Base-by-base conservation (phyloP, 129 eudicot genomes). In the Tagetes patula region DNA sequence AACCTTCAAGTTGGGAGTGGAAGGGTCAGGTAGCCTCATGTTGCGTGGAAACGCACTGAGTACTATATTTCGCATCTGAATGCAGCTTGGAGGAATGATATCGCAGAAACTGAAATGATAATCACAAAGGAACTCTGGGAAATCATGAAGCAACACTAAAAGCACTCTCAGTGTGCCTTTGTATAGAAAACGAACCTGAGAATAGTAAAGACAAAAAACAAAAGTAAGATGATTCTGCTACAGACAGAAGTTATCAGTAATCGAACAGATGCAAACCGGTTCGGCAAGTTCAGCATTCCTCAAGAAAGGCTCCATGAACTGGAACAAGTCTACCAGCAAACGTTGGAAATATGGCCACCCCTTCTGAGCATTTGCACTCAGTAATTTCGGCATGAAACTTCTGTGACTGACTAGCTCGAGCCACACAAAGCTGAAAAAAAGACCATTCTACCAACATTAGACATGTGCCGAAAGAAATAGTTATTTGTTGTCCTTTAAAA, bases 41-140 rank as follows among this genome's bases (percentile, higher is more conserved):
- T 91, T 95, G 69, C 91, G 91, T 10, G 99, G 99, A 84, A 95
- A 95, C 5, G 99, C 99, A 73, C 99, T 95, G 62, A 95, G 96
- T 65, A 95, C 85, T 41, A 95, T 95, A 79, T 91, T 95, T 30
- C 99, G 79, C 97, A 95, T 90, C 81, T 95, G 99, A 82, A 95
- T 95, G 82, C 99, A 95, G 80, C 99, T 95, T 33, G 97, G 91
- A 55, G 99, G 99, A 63, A 95, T 95, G 49, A 95, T 89, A 84
- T 95, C 99, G 78, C 99, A 95, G 86, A 95, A 95, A 81, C 97
- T 95, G 81, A 91, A 95, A 88, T 95, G 99, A 82, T 90, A 91
- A 82, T 95, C 96, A 72, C 97, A 95, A 33, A 95, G 91, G 70
- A 95, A 95, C 72, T 95, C 99, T 9, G 99, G 99, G 68, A 91